Evolutionary conservation across 345 rosid genomes (phyloP).

Genomic region (Bruguiera gymnorhiza): DNA sequence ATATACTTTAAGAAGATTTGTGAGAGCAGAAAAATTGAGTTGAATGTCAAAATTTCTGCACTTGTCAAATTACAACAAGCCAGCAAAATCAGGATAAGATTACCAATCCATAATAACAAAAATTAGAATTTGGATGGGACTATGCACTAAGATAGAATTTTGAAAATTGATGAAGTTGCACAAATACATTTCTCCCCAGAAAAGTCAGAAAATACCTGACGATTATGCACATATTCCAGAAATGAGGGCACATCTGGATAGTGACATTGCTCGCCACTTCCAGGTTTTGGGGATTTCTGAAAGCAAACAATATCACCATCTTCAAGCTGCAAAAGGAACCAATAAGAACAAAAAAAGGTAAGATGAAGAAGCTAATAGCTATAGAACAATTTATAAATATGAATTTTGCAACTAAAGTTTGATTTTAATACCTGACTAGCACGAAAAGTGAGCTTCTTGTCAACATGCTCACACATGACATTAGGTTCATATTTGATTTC

Average conservation of each 20-base stretch:
- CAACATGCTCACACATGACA: slow-evolving; percentile 91
- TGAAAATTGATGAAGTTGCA: neutral
- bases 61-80: neutral
- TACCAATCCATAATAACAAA: neutral
- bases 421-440: slow-evolving; percentile 58
- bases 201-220: slow-evolving; percentile 52
- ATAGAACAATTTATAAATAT: neutral
- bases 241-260: slow-evolving; percentile 85
- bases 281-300: slow-evolving; percentile 59
- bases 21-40: neutral
- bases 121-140: neutral
- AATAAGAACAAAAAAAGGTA: neutral
- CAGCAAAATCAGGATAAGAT: neutral
- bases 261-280: slow-evolving; percentile 48
- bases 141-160: neutral
- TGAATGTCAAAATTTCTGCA: neutral
- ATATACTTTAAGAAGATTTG: too few species aligned
- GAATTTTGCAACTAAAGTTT: neutral
- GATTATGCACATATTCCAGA: slow-evolving; percentile 91
- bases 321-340: slow-evolving; percentile 52
- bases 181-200: neutral
- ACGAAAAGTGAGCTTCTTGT: slow-evolving; percentile 63
- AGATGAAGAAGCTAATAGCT: neutral
- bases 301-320: slow-evolving; percentile 97
- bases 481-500: slow-evolving; percentile 91